These are phyloP conservation scores for Colletotrichum sp. DNA, from an alignment of 2,329 filamentous ascomycete species.

Conservation along the genomic window DNA sequence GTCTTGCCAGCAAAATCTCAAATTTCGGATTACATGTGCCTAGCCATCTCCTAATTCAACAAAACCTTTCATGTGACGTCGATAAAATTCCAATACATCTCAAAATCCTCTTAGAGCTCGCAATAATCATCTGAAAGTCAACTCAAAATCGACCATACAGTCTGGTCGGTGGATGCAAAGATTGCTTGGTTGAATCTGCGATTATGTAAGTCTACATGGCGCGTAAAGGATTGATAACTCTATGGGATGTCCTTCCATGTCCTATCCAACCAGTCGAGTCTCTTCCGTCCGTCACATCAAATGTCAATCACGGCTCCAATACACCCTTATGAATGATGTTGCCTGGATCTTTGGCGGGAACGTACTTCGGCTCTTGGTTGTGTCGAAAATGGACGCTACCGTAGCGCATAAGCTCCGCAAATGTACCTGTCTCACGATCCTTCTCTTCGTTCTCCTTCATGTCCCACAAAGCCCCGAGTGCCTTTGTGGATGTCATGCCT, in stretches of 20 bases:
- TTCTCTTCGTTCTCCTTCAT: neutral
- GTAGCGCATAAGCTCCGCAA: constrained; percentile 1
- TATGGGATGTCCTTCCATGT: accelerated
- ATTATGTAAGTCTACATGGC: neutral
- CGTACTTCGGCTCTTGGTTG: neutral
- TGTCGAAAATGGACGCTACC: neutral
- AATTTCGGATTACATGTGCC: too few species aligned
- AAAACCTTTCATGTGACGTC: too few species aligned
- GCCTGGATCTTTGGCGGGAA: neutral
- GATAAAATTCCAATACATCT: too few species aligned
- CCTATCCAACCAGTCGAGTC: neutral
- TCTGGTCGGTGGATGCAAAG: accelerated
- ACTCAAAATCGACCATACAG: accelerated
- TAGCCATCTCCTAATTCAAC: too few species aligned
- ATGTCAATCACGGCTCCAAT: neutral
- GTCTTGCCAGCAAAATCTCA: too few species aligned
- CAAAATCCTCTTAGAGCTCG: too few species aligned
- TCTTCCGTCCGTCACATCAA: neutral
- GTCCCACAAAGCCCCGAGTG: neutral
- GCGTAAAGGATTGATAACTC: neutral
- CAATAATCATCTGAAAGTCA: neutral
- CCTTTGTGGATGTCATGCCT: neutral
- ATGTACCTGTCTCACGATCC: neutral
- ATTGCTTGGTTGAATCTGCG: neutral
- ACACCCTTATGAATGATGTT: neutral